phyloP scores from a whole-genome alignment of 2,329 filamentous ascomycete genomes.

The Claviceps sp. region DNA sequence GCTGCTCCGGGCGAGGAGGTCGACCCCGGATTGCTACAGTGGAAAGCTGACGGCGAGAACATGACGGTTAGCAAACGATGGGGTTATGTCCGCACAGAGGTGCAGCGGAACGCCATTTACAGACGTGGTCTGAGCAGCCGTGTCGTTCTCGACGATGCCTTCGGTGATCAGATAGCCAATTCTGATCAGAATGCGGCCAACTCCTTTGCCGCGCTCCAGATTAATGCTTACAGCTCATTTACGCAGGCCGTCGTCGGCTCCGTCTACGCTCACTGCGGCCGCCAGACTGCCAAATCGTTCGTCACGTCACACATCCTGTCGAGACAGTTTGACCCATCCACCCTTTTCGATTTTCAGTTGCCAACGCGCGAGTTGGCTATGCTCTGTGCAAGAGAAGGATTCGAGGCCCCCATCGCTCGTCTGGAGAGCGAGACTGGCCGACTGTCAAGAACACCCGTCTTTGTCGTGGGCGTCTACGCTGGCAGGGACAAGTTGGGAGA shows the following conservation, averaged over 20 bases:
- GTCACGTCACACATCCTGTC: constrained; percentile 73
- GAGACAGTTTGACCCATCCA: constrained; percentile 60
- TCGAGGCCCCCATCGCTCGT: constrained; percentile 74
- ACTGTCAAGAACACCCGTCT: constrained; percentile 73
- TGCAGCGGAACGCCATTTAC: constrained; percentile 29
- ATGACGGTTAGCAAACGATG: constrained; percentile 32
- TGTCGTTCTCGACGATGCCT: constrained; percentile 72
- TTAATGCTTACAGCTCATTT: constrained; percentile 58
- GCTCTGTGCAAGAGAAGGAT: constrained; percentile 79
- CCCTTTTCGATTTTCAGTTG: constrained; percentile 71
- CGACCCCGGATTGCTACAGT: constrained; percentile 82
- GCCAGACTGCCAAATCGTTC: constrained; percentile 67
- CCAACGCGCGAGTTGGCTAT: constrained; percentile 73
- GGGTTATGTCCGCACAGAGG: constrained; percentile 40
- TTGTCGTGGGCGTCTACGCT: constrained; percentile 86
- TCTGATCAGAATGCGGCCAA: constrained; percentile 10
- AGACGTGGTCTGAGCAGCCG: constrained; percentile 62
- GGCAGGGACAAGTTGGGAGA: constrained; percentile 86
- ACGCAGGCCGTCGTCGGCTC: constrained; percentile 75
- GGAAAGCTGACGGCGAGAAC: constrained; percentile 38
- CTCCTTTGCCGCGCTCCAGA: constrained; percentile 45
- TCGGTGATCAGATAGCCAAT: constrained; percentile 47
- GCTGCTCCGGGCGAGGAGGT: constrained; percentile 81
- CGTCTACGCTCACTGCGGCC: constrained; percentile 74
- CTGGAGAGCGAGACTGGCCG: constrained; percentile 87